Evolutionary conservation across 2,329 filamentous ascomycete species (phyloP).

Genomic region (Aspergillus puulaauensis): DNA sequence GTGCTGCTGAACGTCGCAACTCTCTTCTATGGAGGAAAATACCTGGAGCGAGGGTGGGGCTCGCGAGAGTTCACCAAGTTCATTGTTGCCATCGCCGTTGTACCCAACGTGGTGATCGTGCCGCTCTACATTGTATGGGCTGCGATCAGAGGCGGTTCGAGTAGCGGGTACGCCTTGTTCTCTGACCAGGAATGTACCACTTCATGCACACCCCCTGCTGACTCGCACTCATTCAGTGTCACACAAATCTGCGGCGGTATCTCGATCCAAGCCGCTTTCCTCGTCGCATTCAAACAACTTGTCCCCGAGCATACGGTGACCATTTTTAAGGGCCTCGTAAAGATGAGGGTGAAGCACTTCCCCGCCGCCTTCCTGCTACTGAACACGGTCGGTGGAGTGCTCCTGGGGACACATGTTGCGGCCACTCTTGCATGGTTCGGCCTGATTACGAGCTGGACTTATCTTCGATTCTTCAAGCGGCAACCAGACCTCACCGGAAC

Average conservation of each 20-base stretch:
- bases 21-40: conserved; percentile 87
- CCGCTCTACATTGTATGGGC: conserved; percentile 72
- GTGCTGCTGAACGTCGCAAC: conserved; percentile 74
- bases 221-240: conserved; percentile 53
- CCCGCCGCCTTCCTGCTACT: conserved; percentile 74
- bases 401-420: conserved; percentile 71
- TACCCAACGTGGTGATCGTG: conserved; percentile 78
- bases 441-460: conserved; percentile 88
- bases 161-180: conserved; percentile 36
- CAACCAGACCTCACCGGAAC: conserved; percentile 56
- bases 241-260: conserved; percentile 86
- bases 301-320: conserved; percentile 96
- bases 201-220: conserved; percentile 19
- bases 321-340: conserved; percentile 82
- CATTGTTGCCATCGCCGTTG: conserved; percentile 69
- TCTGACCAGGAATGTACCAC: conserved; percentile 20
- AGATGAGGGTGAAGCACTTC: conserved; percentile 81
- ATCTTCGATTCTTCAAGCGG: conserved; percentile 89
- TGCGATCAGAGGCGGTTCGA: conserved; percentile 54
- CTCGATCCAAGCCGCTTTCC: conserved; percentile 85
- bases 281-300: conserved; percentile 96
- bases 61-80: conserved; percentile 91
- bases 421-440: conserved; percentile 77
- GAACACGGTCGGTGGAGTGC: conserved; percentile 64
- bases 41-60: conserved; percentile 94